Conservation (phyloP, 257 asterid genomes). For the Jacaranda mimosifolia region DNA sequence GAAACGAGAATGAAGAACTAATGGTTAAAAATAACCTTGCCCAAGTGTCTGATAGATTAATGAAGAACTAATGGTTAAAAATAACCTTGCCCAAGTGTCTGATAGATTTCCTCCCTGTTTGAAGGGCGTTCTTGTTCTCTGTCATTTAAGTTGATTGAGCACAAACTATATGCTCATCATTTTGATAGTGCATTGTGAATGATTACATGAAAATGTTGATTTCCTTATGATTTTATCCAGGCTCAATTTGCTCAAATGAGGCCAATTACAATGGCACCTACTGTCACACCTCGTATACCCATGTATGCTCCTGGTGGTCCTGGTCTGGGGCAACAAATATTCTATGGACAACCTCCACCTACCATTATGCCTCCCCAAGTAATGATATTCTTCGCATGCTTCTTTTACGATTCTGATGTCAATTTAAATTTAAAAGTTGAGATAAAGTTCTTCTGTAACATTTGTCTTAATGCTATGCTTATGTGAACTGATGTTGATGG, state of each 20-base stretch:
- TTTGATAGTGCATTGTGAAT: not conserved
- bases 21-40: not conserved
- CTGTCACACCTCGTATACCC: conserved; percentile 80
- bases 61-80: not conserved
- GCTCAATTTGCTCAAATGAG: conserved; percentile 93
- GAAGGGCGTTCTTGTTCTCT: conserved; percentile 12
- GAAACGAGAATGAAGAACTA: not conserved
- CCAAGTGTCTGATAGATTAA: not conserved
- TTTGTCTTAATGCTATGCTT: not conserved
- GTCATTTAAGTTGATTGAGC: conserved; percentile 26
- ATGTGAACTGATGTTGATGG: not conserved
- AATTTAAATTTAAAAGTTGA: conserved; percentile 1
- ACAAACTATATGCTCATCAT: not conserved
- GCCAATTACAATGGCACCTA: conserved; percentile 74
- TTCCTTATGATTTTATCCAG: conserved; percentile 45
- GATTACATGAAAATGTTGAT: not conserved
- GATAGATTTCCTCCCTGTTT: conserved; percentile 5
- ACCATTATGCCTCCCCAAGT: conserved; percentile 84
- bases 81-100: not conserved
- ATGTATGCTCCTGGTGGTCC: conserved; percentile 86
- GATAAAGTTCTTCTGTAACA: not conserved
- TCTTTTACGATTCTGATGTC: conserved; percentile 9
- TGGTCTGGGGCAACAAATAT: conserved; percentile 89
- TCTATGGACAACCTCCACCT: conserved; percentile 91
- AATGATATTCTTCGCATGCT: conserved; percentile 33